Evolutionary conservation across 257 asterid genomes (phyloP).

Genomic region (Solanum megistacrolobum): DNA sequence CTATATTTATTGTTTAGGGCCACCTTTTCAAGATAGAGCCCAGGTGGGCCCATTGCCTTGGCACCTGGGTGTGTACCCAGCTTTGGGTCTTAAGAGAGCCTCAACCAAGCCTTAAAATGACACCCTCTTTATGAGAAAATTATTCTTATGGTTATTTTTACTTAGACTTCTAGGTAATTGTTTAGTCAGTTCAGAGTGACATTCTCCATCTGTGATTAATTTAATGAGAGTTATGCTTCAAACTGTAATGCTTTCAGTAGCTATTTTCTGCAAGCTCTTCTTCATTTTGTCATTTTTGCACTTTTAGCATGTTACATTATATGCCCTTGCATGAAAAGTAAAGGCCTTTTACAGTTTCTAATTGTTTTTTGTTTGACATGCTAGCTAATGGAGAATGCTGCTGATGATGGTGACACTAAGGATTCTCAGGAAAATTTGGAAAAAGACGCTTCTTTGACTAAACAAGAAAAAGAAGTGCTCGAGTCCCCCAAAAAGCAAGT

Average conservation of each 20-base stretch:
- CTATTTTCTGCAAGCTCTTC: background rate
- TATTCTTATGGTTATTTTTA: background rate
- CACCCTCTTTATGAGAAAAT: background rate
- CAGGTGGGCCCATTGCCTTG: background rate
- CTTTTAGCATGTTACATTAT: background rate
- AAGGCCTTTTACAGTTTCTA: background rate
- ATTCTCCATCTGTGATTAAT: background rate
- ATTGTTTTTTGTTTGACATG: slow-evolving; percentile 19
- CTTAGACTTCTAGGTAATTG: background rate
- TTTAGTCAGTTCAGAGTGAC: background rate
- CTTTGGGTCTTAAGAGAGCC: background rate
- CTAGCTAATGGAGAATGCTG: slow-evolving; percentile 49
- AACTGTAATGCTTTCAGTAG: background rate
- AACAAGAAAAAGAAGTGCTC: slow-evolving; percentile 32
- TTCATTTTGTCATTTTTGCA: background rate
- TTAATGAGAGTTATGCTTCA: background rate
- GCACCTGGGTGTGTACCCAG: background rate
- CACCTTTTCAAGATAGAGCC: background rate
- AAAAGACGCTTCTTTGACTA: slow-evolving; percentile 9
- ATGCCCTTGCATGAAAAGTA: background rate
- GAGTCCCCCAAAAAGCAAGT: slow-evolving; percentile 30
- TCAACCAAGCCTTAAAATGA: background rate
- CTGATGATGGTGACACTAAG: slow-evolving; percentile 24
- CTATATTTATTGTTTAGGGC: background rate
- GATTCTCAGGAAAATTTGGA: slow-evolving; percentile 17